A percentile compares a stretch with the other conserved stretches of the same genome.
These are phyloP conservation scores for Spencermartinsiella europaea DNA, from an alignment of 805 yeast species.

Conservation along the genomic window DNA sequence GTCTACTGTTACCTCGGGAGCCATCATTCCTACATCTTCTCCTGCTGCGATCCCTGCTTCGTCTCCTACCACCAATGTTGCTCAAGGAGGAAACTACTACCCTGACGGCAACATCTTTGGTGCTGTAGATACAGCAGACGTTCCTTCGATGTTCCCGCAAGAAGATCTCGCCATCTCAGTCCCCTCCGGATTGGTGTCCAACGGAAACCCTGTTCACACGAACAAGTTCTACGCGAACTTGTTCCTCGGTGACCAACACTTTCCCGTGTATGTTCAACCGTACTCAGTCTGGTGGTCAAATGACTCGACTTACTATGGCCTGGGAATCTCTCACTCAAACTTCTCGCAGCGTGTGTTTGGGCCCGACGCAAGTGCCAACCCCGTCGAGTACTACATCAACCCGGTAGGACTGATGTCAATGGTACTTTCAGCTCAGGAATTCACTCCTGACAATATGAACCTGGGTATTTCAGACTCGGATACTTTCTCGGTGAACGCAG, in stretches of 20 bases:
- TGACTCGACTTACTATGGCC: conserved; percentile 42
- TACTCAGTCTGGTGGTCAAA: conserved; percentile 56
- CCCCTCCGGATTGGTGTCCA: conserved; percentile 44
- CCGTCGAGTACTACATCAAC: conserved; percentile 46
- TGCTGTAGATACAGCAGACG: conserved; percentile 42
- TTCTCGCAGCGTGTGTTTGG: conserved; percentile 41
- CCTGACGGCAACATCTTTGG: conserved; percentile 41
- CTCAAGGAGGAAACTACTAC: conserved; percentile 23
- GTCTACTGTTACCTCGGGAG: conserved; percentile 17
- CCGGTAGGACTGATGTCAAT: conserved; percentile 54
- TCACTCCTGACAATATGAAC: conserved; percentile 36
- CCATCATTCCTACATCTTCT: conserved; percentile 14
- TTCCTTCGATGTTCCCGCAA: conserved; percentile 44
- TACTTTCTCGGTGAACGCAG: conserved; percentile 47
- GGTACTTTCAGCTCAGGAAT: conserved; percentile 49
- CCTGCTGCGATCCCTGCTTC: conserved; percentile 11
- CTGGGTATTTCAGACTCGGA: conserved; percentile 45
- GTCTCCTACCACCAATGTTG: conserved; percentile 13
- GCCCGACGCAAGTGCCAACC: conserved; percentile 39
- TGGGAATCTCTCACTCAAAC: conserved; percentile 57
- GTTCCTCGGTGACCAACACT: conserved; percentile 49
- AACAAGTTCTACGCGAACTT: conserved; percentile 73
- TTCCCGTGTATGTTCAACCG: conserved; percentile 60
- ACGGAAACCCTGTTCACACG: conserved; percentile 50
- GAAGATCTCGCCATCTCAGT: conserved; percentile 41